These are phyloP conservation scores for Kluyveromyces aestuarii DNA, from an alignment of 805 yeast species.

Conservation along the genomic window DNA sequence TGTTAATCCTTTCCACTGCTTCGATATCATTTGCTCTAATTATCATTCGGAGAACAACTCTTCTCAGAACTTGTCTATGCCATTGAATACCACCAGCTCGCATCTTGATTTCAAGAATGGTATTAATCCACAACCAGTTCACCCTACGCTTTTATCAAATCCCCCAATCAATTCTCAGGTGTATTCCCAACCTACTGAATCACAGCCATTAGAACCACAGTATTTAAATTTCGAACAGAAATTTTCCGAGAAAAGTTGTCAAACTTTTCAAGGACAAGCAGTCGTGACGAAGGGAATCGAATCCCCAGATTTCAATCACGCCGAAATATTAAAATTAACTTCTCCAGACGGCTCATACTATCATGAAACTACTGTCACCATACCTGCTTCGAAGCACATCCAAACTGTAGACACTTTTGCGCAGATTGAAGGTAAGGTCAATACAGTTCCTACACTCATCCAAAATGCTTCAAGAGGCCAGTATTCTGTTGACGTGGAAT, in stretches of 20 bases:
- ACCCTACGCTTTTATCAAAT: background rate
- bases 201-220: background rate
- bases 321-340: conserved; percentile 18
- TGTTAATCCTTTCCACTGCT: conserved; percentile 19
- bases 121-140: background rate
- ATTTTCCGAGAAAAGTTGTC: background rate
- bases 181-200: background rate
- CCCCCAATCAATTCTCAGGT: background rate
- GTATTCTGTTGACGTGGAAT: background rate
- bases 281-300: background rate
- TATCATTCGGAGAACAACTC: background rate
- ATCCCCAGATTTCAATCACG: conserved; percentile 18
- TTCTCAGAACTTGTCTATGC: background rate
- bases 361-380: conserved; percentile 18
- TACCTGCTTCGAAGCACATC: conserved; percentile 14
- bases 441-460: background rate
- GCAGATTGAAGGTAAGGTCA: conserved; percentile 6
- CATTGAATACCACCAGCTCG: background rate
- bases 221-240: background rate
- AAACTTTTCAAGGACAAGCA: background rate
- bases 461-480: background rate
- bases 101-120: background rate
- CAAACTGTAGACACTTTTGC: conserved; percentile 35
- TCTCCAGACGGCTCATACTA: conserved; percentile 20
- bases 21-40: conserved; percentile 11